phyloP scores from a whole-genome alignment of 192 early-diverging fungal genomes.

The Linnemannia zychae region DNA sequence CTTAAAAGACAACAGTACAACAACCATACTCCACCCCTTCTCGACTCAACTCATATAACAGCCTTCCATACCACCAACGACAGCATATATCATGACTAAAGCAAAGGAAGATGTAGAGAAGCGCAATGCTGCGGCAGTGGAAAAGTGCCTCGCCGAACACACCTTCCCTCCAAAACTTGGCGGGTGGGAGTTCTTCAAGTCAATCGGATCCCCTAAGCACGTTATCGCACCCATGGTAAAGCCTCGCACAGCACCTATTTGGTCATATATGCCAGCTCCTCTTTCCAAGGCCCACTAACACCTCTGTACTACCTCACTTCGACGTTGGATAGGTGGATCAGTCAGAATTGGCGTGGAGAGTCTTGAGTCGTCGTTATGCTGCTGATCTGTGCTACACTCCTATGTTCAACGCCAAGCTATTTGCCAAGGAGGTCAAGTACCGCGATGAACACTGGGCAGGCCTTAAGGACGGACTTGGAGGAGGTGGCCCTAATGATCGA shows the following conservation, averaged over 20 bases:
- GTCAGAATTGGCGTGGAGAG: conserved; percentile 95
- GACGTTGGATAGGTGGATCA: conserved; percentile 74
- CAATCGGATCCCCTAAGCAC: conserved; percentile 78
- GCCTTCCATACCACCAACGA: neutral
- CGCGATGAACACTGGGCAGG: conserved; percentile 82
- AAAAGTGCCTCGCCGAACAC: conserved; percentile 31
- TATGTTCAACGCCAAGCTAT: conserved; percentile 96
- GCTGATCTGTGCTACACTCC: conserved; percentile 96
- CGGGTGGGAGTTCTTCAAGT: conserved; percentile 86
- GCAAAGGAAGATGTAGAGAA: conserved; percentile 40
- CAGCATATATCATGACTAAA: conserved; percentile 14
- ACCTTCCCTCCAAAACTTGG: conserved; percentile 65
- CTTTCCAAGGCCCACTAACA: neutral
- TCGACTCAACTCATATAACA: neutral
- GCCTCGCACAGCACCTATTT: too few relatives aligned
- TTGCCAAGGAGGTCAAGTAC: conserved; percentile 78
- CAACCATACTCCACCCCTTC: too few relatives aligned
- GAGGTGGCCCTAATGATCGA: conserved; percentile 73
- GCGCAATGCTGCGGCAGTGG: conserved; percentile 34
- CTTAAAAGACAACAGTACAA: neutral
- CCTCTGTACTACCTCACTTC: neutral
- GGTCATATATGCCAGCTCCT: neutral
- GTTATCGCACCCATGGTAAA: conserved; percentile 94
- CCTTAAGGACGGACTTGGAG: conserved; percentile 46
- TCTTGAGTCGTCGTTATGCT: conserved; percentile 88